Base-by-base conservation (phyloP, 2,329 filamentous ascomycete genomes). In the Berkeleyomyces basicola region DNA sequence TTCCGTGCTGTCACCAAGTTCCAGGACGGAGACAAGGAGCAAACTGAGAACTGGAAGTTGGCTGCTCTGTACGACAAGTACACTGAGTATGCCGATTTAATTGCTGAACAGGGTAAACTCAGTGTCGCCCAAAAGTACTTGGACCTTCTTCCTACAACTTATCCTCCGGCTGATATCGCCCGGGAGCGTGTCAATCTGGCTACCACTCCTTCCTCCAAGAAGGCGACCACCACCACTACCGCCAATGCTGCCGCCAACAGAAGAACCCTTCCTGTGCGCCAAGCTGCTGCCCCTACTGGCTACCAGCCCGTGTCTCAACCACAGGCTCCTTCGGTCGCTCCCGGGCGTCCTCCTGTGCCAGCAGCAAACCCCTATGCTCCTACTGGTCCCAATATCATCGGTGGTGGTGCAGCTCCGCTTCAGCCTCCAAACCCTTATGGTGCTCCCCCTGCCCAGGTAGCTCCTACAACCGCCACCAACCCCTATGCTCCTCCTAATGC, bases 1-100 rank as follows among this genome's bases (percentile, higher is more conserved):
- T 99, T 99, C 84, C 86, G 93, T 62, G 83, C 93, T 68, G 91
- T 96, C 51, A 91, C 90, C 66, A 90, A 92, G 70, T 99, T 96
- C 77, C 77, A 87, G 68, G 93, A 99, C 71, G 74, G 76, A 7
- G 90, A 96, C 70, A 82, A 82, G 66, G 75, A 76, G 57, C 82
- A 88, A 68, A 78, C 82, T 7, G 84, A 85, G 1, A 88, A 86
- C 68, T 99, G 92, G 92, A 96, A 95, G 75, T 83, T 99, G 65
- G 81, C 84, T 44, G 79, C 85, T 2, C 77, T 99, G 61, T 99
- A 99, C 73, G 86, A 90, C 72, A 96, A 96, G 75, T 99, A 99
- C 71, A 86, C 88, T 37, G 93, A 99, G 75, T 99, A 97, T 72
- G 92, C 93, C 11, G 92, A 99, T 71, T 91, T 99, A 67, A 84